phyloP scores from a whole-genome alignment of 2,329 filamentous ascomycete species.

The Microcyclosporella mali region DNA sequence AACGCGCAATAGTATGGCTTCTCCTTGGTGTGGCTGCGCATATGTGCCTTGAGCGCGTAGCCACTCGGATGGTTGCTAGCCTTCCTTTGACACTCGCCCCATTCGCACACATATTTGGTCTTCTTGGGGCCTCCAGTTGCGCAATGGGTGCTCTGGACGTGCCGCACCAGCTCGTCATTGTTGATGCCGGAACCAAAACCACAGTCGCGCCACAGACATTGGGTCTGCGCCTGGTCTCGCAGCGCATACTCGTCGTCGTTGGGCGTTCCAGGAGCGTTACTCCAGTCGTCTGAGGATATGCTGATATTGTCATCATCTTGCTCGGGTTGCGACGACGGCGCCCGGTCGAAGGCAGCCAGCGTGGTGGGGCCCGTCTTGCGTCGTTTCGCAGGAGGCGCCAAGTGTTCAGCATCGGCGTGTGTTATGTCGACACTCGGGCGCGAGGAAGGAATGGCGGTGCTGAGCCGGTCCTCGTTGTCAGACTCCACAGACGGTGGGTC shows the following conservation, averaged over 20 bases:
- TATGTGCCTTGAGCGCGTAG: constrained; percentile 92
- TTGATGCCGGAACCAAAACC: constrained; percentile 44
- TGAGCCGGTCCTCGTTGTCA: constrained; percentile 50
- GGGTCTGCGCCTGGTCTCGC: constrained; percentile 37
- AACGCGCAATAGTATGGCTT: constrained; percentile 97
- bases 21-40: constrained; percentile 95
- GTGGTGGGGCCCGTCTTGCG: constrained; percentile 30
- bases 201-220: constrained; percentile 49
- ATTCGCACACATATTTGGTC: constrained; percentile 98
- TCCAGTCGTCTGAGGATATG: constrained; percentile 82
- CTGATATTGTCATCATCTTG: constrained; percentile 49
- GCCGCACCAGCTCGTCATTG: constrained; percentile 47
- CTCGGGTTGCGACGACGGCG: constrained; percentile 32
- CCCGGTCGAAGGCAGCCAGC: constrained; percentile 21
- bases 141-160: constrained; percentile 81
- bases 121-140: constrained; percentile 62
- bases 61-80: constrained; percentile 88
- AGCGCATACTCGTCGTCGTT: constrained; percentile 39
- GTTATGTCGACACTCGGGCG: constrained; percentile 39
- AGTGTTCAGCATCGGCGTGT: constrained; percentile 26
- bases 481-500: constrained; percentile 59
- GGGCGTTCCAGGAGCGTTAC: constrained; percentile 58
- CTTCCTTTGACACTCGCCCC: constrained; percentile 82
- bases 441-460: constrained; percentile 44
- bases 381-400: constrained; percentile 34